phyloP scores from a whole-genome alignment of 164 flowering plant species.

The Protea cynaroides region DNA sequence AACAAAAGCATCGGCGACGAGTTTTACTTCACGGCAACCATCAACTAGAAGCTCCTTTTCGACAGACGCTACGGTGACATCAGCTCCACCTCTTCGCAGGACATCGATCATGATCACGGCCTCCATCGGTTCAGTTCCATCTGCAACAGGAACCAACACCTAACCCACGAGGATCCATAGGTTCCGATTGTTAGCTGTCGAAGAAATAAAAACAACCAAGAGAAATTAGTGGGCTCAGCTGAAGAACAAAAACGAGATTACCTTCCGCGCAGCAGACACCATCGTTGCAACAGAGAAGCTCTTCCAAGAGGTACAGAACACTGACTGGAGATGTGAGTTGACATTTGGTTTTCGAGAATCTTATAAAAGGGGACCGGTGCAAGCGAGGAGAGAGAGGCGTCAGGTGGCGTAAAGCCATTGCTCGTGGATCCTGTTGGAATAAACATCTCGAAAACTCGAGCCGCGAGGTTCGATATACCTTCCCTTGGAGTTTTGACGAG shows the following conservation, averaged over 20 bases:
- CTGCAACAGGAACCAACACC: constrained; percentile 85
- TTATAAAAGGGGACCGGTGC: constrained; percentile 5
- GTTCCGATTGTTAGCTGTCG: not conserved
- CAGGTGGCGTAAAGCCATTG: constrained; percentile 14
- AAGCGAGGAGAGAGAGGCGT: constrained; percentile 1
- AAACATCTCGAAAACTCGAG: not conserved
- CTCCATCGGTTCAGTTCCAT: constrained; percentile 80
- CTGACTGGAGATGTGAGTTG: too few species aligned
- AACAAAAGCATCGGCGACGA: constrained; percentile 71
- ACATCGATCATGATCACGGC: constrained; percentile 64
- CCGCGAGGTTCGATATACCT: not conserved
- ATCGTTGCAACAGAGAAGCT: constrained; percentile 22
- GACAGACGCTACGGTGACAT: constrained; percentile 77
- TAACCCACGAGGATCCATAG: constrained; percentile 12
- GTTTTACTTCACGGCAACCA: constrained; percentile 59
- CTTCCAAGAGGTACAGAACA: constrained; percentile 1
- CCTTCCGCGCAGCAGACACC: constrained; percentile 33
- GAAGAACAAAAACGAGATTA: not conserved
- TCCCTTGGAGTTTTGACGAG: not conserved
- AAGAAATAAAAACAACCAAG: not conserved
- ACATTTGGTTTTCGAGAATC: constrained; percentile 2
- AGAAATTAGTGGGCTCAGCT: too few species aligned
- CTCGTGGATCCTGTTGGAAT: not conserved
- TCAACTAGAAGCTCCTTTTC: constrained; percentile 51
- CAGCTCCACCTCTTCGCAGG: constrained; percentile 74